Base-by-base conservation (phyloP, 2,329 filamentous ascomycete genomes). In the Phyllosticta ampelicida region DNA sequence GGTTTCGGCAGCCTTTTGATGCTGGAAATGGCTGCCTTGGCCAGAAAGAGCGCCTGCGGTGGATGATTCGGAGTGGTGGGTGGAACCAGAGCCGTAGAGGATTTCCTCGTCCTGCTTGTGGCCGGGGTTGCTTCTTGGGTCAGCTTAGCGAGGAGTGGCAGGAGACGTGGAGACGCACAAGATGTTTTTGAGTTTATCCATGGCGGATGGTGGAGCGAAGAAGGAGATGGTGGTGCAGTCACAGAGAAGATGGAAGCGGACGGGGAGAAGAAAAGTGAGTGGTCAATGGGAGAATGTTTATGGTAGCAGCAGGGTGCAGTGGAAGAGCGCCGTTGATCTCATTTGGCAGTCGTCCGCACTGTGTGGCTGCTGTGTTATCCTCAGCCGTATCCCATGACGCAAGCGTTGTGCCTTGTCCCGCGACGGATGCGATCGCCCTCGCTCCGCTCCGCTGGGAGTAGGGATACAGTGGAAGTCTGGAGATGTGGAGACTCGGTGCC, bases 151-250 rank as follows among this genome's bases (percentile, higher is more conserved):
- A 53, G 21, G 23, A 18, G 19, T 18, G 50, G 48, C 44, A 53
- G n/a, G 21, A 13, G 20, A 13, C 55, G 28, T 18, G 20, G 50
- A 10, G 20, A 64, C 72, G 62, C 63, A 75, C 73, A 77, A 65
- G 56, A 76, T 65, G 63, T 68, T 70, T 70, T 75, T 76, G 58
- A 77, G 64, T 67, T 75, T 75, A 59, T 76, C 70, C 75, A 77
- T 77, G 59, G 48, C 61, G 63, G 19, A 20, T 56, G 48, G 48
- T 36, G 36, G 16, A 26, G 19, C 52, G 49, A 48, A 44, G 16
- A 51, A 29, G 28, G 53, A n/a, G 52, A 28, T 55, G 50, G 44
- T 29, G 26, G 9, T n/a, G n/a, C n/a, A n/a, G n/a, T n/a, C n/a
- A n/a, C n/a, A 48, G 53, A n/a, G 52, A 28, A 59, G 50, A 51